Evolutionary conservation across 768 basidiomycete genomes (phyloP).

Genomic region (Heimioporus sp.): DNA sequence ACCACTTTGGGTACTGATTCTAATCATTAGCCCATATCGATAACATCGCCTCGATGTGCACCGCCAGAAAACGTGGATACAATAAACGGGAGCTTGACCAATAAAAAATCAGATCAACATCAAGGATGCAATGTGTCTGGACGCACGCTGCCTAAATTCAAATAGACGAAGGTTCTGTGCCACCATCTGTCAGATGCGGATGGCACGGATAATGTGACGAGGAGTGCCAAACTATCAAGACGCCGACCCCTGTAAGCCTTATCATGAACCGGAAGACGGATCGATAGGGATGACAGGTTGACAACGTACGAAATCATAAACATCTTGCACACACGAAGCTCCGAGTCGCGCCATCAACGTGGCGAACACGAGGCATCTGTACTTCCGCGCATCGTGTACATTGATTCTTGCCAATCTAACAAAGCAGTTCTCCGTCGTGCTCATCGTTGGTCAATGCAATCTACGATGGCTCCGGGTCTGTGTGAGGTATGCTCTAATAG

Average conservation of each 20-base stretch:
- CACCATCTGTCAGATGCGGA: conserved; percentile 19
- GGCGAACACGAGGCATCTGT: conserved; percentile 24
- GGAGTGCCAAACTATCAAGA: background rate
- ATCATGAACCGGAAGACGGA: conserved; percentile 11
- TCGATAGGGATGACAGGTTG: conserved; percentile 12
- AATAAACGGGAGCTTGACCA: conserved; percentile 13
- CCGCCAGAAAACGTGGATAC: conserved; percentile 17
- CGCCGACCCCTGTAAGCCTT: conserved; percentile 9
- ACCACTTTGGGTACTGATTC: conserved; percentile 13
- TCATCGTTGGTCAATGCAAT: conserved; percentile 10
- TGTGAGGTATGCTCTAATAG: conserved; percentile 28
- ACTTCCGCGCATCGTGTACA: conserved; percentile 2
- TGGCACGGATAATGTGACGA: conserved; percentile 8
- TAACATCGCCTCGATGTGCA: conserved; percentile 27
- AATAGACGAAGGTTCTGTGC: conserved; percentile 25
- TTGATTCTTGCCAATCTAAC: conserved; percentile 11
- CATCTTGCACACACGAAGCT: conserved; percentile 1
- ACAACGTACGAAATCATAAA: conserved; percentile 1
- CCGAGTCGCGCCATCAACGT: conserved; percentile 17
- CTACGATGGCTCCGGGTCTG: conserved; percentile 24
- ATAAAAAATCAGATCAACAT: conserved; percentile 19
- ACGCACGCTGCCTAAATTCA: conserved; percentile 19
- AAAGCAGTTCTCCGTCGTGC: conserved; percentile 3
- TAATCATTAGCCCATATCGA: conserved; percentile 8
- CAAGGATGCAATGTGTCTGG: conserved; percentile 27